A percentile compares a stretch with the other conserved stretches of the same genome.
These are phyloP conservation scores for Lactarius vividus DNA, from an alignment of 768 basidiomycete species.

Conservation along the genomic window DNA sequence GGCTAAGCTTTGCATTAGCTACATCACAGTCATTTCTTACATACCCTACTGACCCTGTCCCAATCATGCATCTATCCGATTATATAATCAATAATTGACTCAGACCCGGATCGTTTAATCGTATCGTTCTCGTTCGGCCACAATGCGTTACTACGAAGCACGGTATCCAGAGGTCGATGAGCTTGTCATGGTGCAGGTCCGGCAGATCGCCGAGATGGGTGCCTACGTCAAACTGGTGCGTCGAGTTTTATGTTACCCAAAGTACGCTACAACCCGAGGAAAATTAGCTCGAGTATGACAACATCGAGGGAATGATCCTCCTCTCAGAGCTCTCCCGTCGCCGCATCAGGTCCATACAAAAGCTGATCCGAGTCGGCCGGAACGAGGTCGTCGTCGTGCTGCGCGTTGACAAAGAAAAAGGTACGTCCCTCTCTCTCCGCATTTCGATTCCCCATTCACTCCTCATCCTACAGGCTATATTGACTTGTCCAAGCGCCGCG, in stretches of 20 bases:
- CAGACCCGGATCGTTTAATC: not conserved
- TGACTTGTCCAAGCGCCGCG: constrained; percentile 96
- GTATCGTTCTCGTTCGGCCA: not conserved
- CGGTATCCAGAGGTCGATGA: constrained; percentile 96
- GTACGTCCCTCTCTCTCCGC: constrained; percentile 37
- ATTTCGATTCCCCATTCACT: not conserved
- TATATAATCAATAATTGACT: constrained; percentile 8
- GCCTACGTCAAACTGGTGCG: constrained; percentile 96
- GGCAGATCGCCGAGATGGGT: constrained; percentile 99
- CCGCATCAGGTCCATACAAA: constrained; percentile 96
- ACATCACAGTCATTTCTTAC: constrained; percentile 19
- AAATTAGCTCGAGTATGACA: constrained; percentile 92
- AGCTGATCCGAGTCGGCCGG: constrained; percentile 93
- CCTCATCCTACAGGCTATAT: constrained; percentile 72
- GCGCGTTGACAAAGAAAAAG: constrained; percentile 98
- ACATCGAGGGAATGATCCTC: constrained; percentile 99
- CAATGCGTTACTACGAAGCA: constrained; percentile 91
- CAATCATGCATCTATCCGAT: constrained; percentile 5
- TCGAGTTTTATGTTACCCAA: constrained; percentile 20
- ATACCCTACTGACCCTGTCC: not conserved
- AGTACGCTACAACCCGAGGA: constrained; percentile 10
- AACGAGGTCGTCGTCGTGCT: constrained; percentile 99
- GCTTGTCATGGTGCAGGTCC: constrained; percentile 99
- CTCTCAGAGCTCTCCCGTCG: constrained; percentile 96
- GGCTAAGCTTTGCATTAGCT: constrained; percentile 11